Conservation (phyloP, 495 filamentous ascomycete genomes). For the Xylaria venustula region DNA sequence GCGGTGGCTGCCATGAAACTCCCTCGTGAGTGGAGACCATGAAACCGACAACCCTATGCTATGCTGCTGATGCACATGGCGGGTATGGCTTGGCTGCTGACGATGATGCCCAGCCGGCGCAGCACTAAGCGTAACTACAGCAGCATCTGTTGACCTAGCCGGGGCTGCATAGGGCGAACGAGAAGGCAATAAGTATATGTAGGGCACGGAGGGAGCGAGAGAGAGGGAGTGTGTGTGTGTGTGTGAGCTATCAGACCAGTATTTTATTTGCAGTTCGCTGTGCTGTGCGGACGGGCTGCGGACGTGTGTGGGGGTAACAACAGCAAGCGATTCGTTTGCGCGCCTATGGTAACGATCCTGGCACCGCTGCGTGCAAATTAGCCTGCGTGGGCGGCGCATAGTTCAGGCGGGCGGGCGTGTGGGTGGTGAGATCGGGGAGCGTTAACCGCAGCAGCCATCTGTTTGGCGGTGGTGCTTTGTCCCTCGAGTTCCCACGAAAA, state of each 20-base stretch:
- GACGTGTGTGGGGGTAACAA: constrained; percentile 5
- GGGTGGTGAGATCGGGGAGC: constrained; percentile 25
- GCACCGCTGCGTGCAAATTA: constrained; percentile 6
- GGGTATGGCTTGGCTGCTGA: constrained; percentile 26
- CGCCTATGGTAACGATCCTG: constrained; percentile 12
- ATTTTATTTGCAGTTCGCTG: constrained; percentile 13
- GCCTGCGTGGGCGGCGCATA: constrained; percentile 15
- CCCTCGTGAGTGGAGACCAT: constrained; percentile 25
- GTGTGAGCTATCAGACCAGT: background rate
- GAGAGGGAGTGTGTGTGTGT: background rate
- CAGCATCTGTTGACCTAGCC: constrained; percentile 11
- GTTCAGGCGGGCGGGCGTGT: constrained; percentile 1
- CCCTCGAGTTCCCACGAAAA: constrained; percentile 13
- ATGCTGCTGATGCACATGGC: constrained; percentile 30
- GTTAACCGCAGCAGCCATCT: constrained; percentile 27
- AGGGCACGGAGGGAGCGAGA: constrained; percentile 3
- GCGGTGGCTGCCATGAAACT: constrained; percentile 30
- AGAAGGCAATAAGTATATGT: background rate
- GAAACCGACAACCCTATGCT: constrained; percentile 30
- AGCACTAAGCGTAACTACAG: constrained; percentile 7
- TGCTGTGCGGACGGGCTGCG: constrained; percentile 11
- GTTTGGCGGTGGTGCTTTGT: constrained; percentile 16
- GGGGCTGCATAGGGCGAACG: constrained; percentile 8
- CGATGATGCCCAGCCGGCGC: constrained; percentile 19
- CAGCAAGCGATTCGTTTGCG: constrained; percentile 17